Conservation (phyloP, 805 yeast genomes). For the Saturnispora mendoncae region DNA sequence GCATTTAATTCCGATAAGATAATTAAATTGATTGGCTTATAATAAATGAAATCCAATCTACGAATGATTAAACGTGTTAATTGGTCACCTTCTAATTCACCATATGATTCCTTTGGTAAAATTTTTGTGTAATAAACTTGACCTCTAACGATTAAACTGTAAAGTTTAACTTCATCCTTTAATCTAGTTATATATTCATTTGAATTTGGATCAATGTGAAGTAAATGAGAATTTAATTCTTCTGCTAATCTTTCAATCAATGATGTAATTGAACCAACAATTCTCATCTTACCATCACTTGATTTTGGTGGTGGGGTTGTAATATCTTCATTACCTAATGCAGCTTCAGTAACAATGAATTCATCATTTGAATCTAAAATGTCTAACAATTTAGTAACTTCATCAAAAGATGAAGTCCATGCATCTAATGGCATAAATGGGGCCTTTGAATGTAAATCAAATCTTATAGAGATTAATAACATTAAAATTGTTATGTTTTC, state of each 20-base stretch:
- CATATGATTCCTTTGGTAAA: constrained; percentile 35
- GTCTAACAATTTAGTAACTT: constrained; percentile 52
- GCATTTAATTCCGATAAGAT: constrained; percentile 59
- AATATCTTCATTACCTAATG: constrained; percentile 60
- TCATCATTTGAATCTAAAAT: constrained; percentile 56
- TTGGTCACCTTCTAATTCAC: constrained; percentile 43
- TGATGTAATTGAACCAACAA: constrained; percentile 79
- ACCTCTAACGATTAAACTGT: constrained; percentile 68
- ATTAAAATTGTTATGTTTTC: constrained; percentile 72
- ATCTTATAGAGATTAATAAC: constrained; percentile 78
- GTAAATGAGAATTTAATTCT: constrained; percentile 81
- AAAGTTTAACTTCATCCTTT: constrained; percentile 74
- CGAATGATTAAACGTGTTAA: constrained; percentile 69
- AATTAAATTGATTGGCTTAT: constrained; percentile 75
- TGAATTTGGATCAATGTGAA: constrained; percentile 89
- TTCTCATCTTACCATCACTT: constrained; percentile 59
- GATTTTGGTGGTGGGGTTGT: constrained; percentile 56
- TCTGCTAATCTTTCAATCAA: constrained; percentile 91
- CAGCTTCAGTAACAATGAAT: constrained; percentile 71
- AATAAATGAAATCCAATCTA: constrained; percentile 88
- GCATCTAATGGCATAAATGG: constrained; percentile 67
- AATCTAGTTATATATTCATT: constrained; percentile 86
- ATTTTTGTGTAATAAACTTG: constrained; percentile 77
- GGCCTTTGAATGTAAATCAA: constrained; percentile 64
- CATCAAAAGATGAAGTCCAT: constrained; percentile 66